Base-by-base conservation (phyloP, 495 filamentous ascomycete species). In the Penicillium salamii region DNA sequence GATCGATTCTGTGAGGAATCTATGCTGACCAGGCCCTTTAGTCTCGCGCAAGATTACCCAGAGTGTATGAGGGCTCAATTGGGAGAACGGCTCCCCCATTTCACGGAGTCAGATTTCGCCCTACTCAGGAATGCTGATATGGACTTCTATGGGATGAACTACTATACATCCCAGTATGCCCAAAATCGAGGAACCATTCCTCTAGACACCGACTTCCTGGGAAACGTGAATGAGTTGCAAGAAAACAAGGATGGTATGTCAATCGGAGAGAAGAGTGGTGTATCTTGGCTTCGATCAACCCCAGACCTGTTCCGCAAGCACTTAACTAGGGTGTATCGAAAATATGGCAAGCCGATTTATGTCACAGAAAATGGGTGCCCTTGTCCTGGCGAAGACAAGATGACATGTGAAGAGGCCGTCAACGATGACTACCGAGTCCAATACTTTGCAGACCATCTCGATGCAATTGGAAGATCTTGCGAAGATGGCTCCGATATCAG, bases 111-210 rank as follows among this genome's bases (percentile, higher is more conserved):
- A 44, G 84, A 88, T 46, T 53, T 72, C 2, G 76, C 72, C 2
- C 70, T 86, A 12, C 77, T 88, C 33, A 73, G 42, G 0, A 29
- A 53, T 9, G 81, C 57, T 77, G 82, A 47, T 13, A 86, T 86
- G 61, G 81, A 87, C 68, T 88, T 87, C 65, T 87, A 88, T 65
- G 84, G 85, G 52, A 86, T 87, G 83, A 87, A 88, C 74, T 82
- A 87, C 69, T 87, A 88, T 70, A 85, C 84, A 42, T 80, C 84
- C 54, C 82, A 87, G 71, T 89, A 84, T 68, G 80, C 87, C 61
- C 70, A 36, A 59, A 66, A 31, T 57, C 65, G 50, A 13, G 54
- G 82, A 7, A 69, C 73, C 0, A 54, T 65, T 9, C 42, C 59
- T 1, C 9, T 43, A 0, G 46, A 46, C 12, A 75, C 83, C 29